Evolutionary conservation across 2,329 filamentous ascomycete species (phyloP).

Genomic region (Simplicillium aogashimaense): DNA sequence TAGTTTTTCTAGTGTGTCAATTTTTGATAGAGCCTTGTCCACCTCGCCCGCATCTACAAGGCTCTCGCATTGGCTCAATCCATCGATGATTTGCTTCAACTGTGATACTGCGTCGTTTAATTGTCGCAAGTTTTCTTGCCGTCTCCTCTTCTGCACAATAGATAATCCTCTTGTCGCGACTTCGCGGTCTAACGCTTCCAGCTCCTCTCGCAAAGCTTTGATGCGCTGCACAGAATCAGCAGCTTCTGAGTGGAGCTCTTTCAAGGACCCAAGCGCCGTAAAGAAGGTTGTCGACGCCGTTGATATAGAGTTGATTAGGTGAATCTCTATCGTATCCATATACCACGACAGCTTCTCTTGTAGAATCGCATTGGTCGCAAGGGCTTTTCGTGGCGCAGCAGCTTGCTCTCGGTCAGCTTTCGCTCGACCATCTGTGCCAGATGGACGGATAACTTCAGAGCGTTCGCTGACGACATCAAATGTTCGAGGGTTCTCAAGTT

Average conservation of each 20-base stretch:
- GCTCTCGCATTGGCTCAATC: conserved; percentile 66
- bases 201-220: conserved; percentile 66
- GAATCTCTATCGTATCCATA: conserved; percentile 98
- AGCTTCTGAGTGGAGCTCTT: conserved; percentile 85
- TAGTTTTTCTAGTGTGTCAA: conserved; percentile 69
- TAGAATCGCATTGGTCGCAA: conserved; percentile 92
- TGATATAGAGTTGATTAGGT: conserved; percentile 92
- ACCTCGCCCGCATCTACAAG: conserved; percentile 77
- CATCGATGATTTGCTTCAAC: conserved; percentile 66
- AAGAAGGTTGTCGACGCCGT: conserved; percentile 95
- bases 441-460: conserved; percentile 81
- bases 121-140: conserved; percentile 75
- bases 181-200: conserved; percentile 73
- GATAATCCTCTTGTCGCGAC: conserved; percentile 79
- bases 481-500: conserved; percentile 87
- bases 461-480: conserved; percentile 96
- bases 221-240: conserved; percentile 85
- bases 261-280: conserved; percentile 79
- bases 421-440: conserved; percentile 42
- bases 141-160: conserved; percentile 71
- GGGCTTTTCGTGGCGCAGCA: conserved; percentile 61
- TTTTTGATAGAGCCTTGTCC: conserved; percentile 66
- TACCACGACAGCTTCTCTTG: conserved; percentile 99
- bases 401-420: conserved; percentile 46
- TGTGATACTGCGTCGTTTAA: conserved; percentile 77